phyloP scores from a whole-genome alignment of 2,329 filamentous ascomycete genomes.

The Ceratocystis smalleyi region DNA sequence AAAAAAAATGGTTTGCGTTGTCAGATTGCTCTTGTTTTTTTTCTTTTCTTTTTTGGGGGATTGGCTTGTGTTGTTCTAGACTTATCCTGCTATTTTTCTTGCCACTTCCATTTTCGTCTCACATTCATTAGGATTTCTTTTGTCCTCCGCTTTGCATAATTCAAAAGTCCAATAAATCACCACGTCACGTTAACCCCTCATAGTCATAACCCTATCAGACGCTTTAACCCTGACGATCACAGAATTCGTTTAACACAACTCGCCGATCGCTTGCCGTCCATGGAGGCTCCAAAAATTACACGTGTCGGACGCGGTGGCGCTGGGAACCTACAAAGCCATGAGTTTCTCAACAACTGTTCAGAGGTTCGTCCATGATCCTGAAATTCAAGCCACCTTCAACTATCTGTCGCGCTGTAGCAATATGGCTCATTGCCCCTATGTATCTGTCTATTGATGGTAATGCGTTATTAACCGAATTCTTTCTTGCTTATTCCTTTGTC shows the following conservation, averaged over 20 bases:
- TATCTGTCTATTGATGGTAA: neutral
- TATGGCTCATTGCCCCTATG: neutral
- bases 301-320: conserved; percentile 42
- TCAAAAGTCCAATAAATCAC: neutral
- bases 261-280: neutral
- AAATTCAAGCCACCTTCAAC: neutral
- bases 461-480: neutral
- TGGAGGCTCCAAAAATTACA: conserved; percentile 4
- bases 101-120: no score
- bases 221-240: neutral
- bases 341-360: conserved; percentile 23
- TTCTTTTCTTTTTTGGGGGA: neutral
- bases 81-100: no score
- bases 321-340: conserved; percentile 43
- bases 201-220: neutral
- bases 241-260: neutral
- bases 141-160: neutral
- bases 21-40: neutral
- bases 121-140: no score
- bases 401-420: neutral
- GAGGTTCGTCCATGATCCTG: conserved; percentile 20
- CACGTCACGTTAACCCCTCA: neutral
- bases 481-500: neutral
- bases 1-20: no score
- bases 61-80: no score